These are phyloP conservation scores for Rubus parviflorus DNA, from an alignment of 306 rosid species.

Conservation along the genomic window DNA sequence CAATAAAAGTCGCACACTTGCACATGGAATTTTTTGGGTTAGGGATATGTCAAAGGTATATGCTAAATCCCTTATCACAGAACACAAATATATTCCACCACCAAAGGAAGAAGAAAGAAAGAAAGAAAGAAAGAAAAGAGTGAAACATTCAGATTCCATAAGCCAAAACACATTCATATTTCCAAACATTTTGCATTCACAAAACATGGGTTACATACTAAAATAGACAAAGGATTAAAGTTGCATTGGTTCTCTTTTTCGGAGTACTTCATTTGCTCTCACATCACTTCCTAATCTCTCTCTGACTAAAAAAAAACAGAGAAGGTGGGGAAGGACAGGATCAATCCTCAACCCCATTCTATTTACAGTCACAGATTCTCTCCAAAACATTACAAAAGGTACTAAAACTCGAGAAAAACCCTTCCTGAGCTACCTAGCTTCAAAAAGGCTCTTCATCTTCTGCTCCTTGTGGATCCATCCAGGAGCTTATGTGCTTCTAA, in stretches of 20 bases:
- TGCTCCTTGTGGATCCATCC: conserved; percentile 15
- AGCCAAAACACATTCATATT: conserved; percentile 3
- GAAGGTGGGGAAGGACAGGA: conserved; percentile 29
- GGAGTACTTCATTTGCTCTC: conserved; percentile 21
- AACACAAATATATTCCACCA: background rate
- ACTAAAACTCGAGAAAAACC: background rate
- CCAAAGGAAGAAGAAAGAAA: background rate
- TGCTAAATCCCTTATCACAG: background rate
- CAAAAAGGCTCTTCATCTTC: background rate
- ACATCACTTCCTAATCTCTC: conserved; percentile 36
- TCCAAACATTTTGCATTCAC: conserved; percentile 3
- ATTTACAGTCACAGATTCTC: conserved; percentile 36
- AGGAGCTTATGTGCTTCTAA: background rate
- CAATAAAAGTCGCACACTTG: background rate
- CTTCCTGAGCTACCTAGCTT: conserved; percentile 11
- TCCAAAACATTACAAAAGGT: background rate
- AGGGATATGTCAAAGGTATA: background rate
- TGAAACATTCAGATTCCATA: background rate
- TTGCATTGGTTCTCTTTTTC: background rate
- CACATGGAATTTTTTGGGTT: background rate
- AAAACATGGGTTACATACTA: conserved; percentile 14
- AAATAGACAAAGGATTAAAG: background rate
- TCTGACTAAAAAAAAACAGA: background rate
- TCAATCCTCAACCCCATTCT: conserved; percentile 21
- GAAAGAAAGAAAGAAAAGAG: background rate